Evolutionary conservation across 2,329 filamentous ascomycete species (phyloP).

Genomic region (Colletotrichum lupini): DNA sequence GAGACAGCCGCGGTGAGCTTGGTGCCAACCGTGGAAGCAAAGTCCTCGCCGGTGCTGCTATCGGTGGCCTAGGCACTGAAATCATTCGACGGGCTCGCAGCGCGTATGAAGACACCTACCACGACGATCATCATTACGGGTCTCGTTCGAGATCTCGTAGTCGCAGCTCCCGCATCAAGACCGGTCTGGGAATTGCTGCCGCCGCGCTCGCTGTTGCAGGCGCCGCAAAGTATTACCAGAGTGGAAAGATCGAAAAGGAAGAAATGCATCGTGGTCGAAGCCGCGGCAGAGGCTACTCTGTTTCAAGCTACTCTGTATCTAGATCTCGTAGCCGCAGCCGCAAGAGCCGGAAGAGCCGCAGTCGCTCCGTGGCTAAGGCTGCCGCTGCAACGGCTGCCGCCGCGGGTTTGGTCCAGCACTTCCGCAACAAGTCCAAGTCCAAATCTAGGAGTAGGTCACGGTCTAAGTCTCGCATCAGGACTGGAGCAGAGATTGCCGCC

Average conservation of each 20-base stretch:
- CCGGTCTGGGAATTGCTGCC: slow-evolving; percentile 71
- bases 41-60: slow-evolving; percentile 69
- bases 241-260: slow-evolving; percentile 69
- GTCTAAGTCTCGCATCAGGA: slow-evolving; percentile 59
- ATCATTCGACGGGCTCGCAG: slow-evolving; percentile 69
- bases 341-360: slow-evolving; percentile 50
- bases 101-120: slow-evolving; percentile 58
- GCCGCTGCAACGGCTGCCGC: slow-evolving; percentile 68
- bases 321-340: slow-evolving; percentile 55
- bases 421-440: slow-evolving; percentile 56
- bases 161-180: slow-evolving; percentile 62
- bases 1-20: slow-evolving; percentile 61
- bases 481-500: slow-evolving; percentile 70
- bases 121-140: slow-evolving; percentile 56
- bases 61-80: slow-evolving; percentile 72
- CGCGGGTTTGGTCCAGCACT: slow-evolving; percentile 68
- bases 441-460: slow-evolving; percentile 48
- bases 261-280: slow-evolving; percentile 67
- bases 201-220: slow-evolving; percentile 73
- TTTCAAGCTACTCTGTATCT: slow-evolving; percentile 48
- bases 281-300: slow-evolving; percentile 55
- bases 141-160: slow-evolving; percentile 46
- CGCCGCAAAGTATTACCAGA: slow-evolving; percentile 73
- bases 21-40: slow-evolving; percentile 66
- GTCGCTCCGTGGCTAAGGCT: slow-evolving; percentile 65